Base-by-base conservation (phyloP, 805 yeast species). In the Groenewaldozyma salmanticensis region DNA sequence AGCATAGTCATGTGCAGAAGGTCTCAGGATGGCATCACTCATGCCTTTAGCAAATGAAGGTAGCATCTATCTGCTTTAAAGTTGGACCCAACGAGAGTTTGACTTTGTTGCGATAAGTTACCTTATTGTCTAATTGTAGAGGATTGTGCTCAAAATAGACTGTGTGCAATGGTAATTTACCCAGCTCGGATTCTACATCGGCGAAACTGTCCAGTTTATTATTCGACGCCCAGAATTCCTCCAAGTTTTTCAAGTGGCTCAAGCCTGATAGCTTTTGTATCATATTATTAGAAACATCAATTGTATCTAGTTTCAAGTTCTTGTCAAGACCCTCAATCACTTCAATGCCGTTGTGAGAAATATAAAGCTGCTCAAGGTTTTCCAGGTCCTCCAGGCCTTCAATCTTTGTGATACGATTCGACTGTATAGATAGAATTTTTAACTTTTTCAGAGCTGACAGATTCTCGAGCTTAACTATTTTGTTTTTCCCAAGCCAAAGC, bases 71-170 rank as follows among this genome's bases (percentile, higher is more conserved):
- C 64, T 92, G 94, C 34, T 72, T 62, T 35, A 92, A 63, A 6
- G 79, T 71, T 0, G 81, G 77, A 2, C 83, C 84, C 45, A 90
- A 67, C 44, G 79, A 72, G 52, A 92, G 67, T 49, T 74, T 75
- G 36, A 92, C 57, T 58, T 92, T 92, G 54, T 92, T 75, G 54
- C 96, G 71, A 59, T 92, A 92, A 39, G 87, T 77, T 1, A 92
- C 78, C n/a, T 77, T 76, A 50, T 81, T 81, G 17, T 72, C 58
- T 21, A 63, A 50, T 53, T 92, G 96, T 16, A 92, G 59, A 2
- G 97, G 97, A 56, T 90, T 90, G 5, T 92, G 90, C 62, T 92
- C 98, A 48, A 92, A 77, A 57, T 92, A 92, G 4, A 92, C 95
- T 0, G 95, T 86, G 39, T 86, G 94, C 40, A 92, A 66, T 1